Percentiles rank a stretch among this genome's conserved stretches.
Conservation (phyloP, 2,329 filamentous ascomycete species). For the Aureobasidium zeae region DNA sequence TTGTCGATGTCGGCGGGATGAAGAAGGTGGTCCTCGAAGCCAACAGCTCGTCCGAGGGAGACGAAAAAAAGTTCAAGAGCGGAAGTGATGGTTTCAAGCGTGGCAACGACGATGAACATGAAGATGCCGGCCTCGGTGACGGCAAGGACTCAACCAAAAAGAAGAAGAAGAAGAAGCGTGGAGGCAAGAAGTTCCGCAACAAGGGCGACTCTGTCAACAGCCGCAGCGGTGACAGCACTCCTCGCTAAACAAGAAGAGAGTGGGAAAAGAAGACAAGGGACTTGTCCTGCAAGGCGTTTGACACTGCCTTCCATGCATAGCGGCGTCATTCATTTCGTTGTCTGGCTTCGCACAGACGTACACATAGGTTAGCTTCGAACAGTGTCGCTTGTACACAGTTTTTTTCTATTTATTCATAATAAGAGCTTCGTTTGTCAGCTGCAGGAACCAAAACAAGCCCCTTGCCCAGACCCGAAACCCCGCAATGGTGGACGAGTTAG, state of each 20-base stretch:
- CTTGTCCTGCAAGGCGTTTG: too few species aligned
- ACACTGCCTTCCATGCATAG: constrained; percentile 1
- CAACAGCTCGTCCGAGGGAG: constrained; percentile 47
- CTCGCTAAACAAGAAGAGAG: constrained; percentile 21
- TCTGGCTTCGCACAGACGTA: constrained; percentile 7
- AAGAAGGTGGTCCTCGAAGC: constrained; percentile 68
- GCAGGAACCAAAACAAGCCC: neutral
- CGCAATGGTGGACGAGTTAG: neutral
- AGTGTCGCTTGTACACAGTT: too few species aligned
- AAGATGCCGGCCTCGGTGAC: constrained; percentile 11
- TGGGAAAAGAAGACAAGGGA: too few species aligned
- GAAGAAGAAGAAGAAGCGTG: constrained; percentile 21
- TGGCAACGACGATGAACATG: constrained; percentile 13
- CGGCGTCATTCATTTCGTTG: constrained; percentile 1
- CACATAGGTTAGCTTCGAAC: neutral
- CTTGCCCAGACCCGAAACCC: neutral
- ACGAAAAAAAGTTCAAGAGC: constrained; percentile 26
- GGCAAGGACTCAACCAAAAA: constrained; percentile 17
- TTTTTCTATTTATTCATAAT: too few species aligned
- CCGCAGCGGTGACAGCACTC: constrained; percentile 17
- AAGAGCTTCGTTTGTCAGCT: neutral
- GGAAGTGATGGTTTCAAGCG: constrained; percentile 18
- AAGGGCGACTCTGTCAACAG: constrained; percentile 16
- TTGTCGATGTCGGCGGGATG: constrained; percentile 64
- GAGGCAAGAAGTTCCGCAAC: constrained; percentile 19